phyloP scores from a whole-genome alignment of 2,329 filamentous ascomycete genomes.

The Stemphylium beticola region DNA sequence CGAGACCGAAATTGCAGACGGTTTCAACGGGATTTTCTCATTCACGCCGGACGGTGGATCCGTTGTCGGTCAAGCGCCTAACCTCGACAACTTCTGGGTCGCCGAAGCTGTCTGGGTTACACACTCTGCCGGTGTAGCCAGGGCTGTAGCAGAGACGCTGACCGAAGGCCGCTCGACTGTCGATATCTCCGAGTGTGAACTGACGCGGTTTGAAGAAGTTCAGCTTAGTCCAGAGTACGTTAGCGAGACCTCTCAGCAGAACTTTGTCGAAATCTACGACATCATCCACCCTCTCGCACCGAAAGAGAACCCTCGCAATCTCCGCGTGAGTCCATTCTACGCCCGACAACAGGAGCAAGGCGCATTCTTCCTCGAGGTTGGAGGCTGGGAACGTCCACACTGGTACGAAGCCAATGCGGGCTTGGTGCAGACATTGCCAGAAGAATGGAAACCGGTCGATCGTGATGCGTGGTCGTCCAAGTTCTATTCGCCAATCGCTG shows the following conservation, averaged over 20 bases:
- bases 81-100: conserved; percentile 67
- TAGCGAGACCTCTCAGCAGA: conserved; percentile 64
- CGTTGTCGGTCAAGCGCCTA: conserved; percentile 64
- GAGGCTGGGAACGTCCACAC: conserved; percentile 68
- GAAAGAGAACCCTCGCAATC: conserved; percentile 62
- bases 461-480: conserved; percentile 65
- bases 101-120: conserved; percentile 72
- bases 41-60: conserved; percentile 70
- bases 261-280: conserved; percentile 70
- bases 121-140: conserved; percentile 68
- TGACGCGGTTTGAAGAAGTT: conserved; percentile 66
- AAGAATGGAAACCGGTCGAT: conserved; percentile 61
- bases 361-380: conserved; percentile 64
- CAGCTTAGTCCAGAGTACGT: conserved; percentile 64
- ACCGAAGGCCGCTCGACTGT: conserved; percentile 62
- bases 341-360: conserved; percentile 61
- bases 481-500: conserved; percentile 65
- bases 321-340: conserved; percentile 66
- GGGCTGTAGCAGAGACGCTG: conserved; percentile 64
- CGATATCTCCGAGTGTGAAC: conserved; percentile 65
- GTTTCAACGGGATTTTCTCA: conserved; percentile 71
- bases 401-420: conserved; percentile 66
- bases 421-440: conserved; percentile 59
- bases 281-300: conserved; percentile 68
- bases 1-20: conserved; percentile 61